Evolutionary conservation across 1,139 yeast species (phyloP).

Genomic region (Suhomyces bolitotheri): DNA sequence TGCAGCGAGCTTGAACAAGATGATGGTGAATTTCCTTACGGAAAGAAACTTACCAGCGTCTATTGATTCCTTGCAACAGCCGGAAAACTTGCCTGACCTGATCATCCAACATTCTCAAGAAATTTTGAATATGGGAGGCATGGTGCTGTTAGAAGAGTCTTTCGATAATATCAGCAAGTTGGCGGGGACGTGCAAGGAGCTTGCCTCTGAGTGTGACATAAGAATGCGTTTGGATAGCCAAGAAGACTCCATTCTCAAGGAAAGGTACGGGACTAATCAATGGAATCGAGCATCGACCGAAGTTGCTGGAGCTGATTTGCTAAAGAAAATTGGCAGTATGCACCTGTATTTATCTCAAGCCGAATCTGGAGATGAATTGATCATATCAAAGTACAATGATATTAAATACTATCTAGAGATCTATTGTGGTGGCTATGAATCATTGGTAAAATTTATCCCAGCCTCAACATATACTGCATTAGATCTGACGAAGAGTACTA

Average conservation of each 20-base stretch:
- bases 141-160: conserved; percentile 39
- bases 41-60: conserved; percentile 59
- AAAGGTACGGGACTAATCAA: conserved; percentile 38
- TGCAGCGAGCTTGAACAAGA: conserved; percentile 48
- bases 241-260: conserved; percentile 56
- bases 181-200: conserved; percentile 39
- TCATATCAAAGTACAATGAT: conserved; percentile 44
- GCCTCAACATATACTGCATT: conserved; percentile 41
- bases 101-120: conserved; percentile 57
- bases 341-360: conserved; percentile 59
- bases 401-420: conserved; percentile 46
- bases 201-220: conserved; percentile 46
- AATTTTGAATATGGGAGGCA: conserved; percentile 58
- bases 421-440: conserved; percentile 43
- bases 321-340: conserved; percentile 44
- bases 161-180: conserved; percentile 48
- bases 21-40: conserved; percentile 45
- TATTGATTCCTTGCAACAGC: conserved; percentile 62
- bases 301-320: conserved; percentile 38
- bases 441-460: conserved; percentile 52
- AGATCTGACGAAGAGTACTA: conserved; percentile 39
- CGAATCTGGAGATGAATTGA: conserved; percentile 56
- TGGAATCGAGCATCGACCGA: conserved; percentile 51
- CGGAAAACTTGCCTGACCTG: conserved; percentile 61
- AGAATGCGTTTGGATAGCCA: conserved; percentile 51